phyloP scores from a whole-genome alignment of 2,329 filamentous ascomycete genomes.

The Fusarium sp. region DNA sequence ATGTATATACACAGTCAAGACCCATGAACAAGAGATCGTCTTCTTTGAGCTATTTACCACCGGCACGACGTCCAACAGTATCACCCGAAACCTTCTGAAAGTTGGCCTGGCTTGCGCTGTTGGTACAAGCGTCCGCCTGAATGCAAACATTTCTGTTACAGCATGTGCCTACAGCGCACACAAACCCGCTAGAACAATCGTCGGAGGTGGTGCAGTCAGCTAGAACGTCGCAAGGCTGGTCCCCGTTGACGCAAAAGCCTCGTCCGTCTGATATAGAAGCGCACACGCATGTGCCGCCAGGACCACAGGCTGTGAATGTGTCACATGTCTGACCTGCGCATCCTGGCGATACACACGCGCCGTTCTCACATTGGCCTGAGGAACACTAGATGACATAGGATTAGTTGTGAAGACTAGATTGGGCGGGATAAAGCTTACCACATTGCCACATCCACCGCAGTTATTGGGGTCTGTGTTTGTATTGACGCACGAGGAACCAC shows the following conservation, averaged over 20 bases:
- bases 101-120: background rate
- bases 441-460: background rate
- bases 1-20: background rate
- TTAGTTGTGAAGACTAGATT: background rate
- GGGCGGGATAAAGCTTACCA: background rate
- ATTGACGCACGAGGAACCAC: too few relatives aligned
- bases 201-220: background rate
- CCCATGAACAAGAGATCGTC: background rate
- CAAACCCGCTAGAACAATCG: background rate
- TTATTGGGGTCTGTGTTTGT: too few relatives aligned
- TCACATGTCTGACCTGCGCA: background rate
- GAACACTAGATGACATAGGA: background rate
- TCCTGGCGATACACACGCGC: background rate
- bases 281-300: background rate
- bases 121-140: background rate
- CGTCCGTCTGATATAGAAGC: background rate
- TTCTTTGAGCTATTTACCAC: background rate
- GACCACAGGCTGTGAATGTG: background rate
- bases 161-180: background rate
- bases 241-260: background rate
- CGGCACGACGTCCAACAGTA: background rate
- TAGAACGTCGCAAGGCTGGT: background rate
- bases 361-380: background rate
- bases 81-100: too few relatives aligned
- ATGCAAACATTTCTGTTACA: background rate